Conservation (phyloP, 257 asterid genomes). For the Fraxinus americana region DNA sequence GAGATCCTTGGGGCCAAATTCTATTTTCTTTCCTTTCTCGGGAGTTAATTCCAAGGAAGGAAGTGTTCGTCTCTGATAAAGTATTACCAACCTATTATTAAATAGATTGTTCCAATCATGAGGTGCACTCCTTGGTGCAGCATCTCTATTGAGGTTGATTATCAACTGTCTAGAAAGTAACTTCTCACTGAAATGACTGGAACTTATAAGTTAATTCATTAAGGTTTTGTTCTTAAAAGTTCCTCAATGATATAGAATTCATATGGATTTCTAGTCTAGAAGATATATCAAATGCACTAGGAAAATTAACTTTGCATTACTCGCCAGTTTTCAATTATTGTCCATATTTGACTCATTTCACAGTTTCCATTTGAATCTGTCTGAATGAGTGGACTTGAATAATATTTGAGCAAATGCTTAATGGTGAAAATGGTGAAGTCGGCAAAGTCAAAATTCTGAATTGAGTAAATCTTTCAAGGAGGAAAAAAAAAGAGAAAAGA, state of each 20-base stretch:
- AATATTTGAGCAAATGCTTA: neutral
- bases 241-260: neutral
- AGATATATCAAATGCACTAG: neutral
- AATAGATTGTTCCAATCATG: neutral
- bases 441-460: no score
- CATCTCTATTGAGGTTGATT: neutral
- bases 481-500: no score
- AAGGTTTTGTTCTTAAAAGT: neutral
- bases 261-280: neutral
- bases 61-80: neutral
- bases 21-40: neutral
- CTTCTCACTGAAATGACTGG: no score
- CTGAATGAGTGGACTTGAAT: neutral
- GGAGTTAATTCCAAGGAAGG: neutral
- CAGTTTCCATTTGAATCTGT: neutral
- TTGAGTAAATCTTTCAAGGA: no score
- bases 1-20: no score
- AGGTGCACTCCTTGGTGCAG: neutral
- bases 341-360: neutral
- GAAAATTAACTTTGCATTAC: neutral
- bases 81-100: neutral
- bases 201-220: neutral
- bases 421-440: no score
- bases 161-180: neutral
- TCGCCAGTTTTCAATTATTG: neutral